These are phyloP conservation scores for Tuber aestivum DNA, from an alignment of 495 filamentous ascomycete species.

Conservation along the genomic window DNA sequence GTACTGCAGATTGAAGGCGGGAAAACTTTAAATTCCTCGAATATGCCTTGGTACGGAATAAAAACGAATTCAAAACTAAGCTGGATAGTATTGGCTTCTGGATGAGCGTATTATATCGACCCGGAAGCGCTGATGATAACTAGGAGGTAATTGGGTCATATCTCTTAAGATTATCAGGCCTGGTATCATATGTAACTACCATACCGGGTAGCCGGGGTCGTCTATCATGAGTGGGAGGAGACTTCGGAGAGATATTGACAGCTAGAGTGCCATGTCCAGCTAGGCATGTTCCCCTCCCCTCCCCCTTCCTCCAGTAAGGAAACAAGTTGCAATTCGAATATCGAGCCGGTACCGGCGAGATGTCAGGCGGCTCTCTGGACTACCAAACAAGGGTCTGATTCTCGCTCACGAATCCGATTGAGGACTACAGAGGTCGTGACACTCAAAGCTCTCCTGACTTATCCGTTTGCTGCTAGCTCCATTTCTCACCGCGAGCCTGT, in stretches of 20 bases:
- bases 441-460: background rate
- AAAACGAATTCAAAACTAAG: background rate
- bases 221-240: background rate
- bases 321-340: background rate
- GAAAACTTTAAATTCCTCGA: background rate
- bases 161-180: background rate
- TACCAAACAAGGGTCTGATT: background rate
- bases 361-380: background rate
- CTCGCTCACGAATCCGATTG: conserved; percentile 1
- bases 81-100: background rate
- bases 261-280: background rate
- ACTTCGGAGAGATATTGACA: background rate
- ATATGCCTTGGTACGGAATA: background rate
- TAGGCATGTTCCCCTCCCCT: background rate
- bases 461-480: background rate
- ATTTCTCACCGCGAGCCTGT: background rate
- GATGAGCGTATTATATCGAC: background rate
- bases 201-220: background rate
- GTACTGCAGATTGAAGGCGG: background rate
- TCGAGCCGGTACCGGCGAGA: background rate
- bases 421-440: background rate
- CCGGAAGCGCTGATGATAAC: background rate
- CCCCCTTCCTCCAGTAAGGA: background rate
- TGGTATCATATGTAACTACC: background rate
- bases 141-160: background rate